Base-by-base conservation (phyloP, 2,329 filamentous ascomycete species). In the Neoarthrinium moseri region DNA sequence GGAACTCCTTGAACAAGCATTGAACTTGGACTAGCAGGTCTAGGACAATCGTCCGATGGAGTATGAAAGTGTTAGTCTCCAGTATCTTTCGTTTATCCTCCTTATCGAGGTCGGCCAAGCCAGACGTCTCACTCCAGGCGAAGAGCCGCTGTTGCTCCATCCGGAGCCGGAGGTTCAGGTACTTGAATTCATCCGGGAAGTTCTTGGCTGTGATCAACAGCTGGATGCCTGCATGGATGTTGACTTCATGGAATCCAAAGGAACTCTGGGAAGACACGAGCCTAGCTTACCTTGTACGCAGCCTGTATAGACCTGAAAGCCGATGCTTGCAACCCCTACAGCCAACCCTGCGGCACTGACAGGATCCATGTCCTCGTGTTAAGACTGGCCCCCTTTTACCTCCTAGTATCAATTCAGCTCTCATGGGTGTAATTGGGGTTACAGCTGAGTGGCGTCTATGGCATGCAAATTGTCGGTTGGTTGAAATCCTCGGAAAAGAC, bases 101-200 rank as follows among this genome's bases (percentile, higher is more conserved):
- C 18, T 54, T 56, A 42, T 72, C 69, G 11, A 74, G 58, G 46
- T 74, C 72, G 11, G 75, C 60, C 15, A 77, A 55, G 7, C 72
- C 73, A 10, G 72, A 75, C 3, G 71, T 70, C 51, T 76, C 72
- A 50, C 70, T 73, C 72, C 73, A 75, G 32, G 70, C 71, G 48
- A 73, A 74, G 12, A 75, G 63, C 20, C 73, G 64, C 50, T 75
- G 71, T 57, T 77, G 71, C 54, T 76, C 73, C 68, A 76, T 73
- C 43, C 71, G 69, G 40, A 76, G 56, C 40, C 73, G 65, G 51
- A 76, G 54, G 49, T 74, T 74, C 47, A 75, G 67, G 53, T 74
- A 75, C 47, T 63, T 68, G 55, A 66, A 74, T 37, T 74, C 71
- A 49, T 75, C 66, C n/a, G 71, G 69, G 45, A 73, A 72, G 36